Conservation (phyloP, 352 stramenopile species). For the Phytophthora cajani region DNA sequence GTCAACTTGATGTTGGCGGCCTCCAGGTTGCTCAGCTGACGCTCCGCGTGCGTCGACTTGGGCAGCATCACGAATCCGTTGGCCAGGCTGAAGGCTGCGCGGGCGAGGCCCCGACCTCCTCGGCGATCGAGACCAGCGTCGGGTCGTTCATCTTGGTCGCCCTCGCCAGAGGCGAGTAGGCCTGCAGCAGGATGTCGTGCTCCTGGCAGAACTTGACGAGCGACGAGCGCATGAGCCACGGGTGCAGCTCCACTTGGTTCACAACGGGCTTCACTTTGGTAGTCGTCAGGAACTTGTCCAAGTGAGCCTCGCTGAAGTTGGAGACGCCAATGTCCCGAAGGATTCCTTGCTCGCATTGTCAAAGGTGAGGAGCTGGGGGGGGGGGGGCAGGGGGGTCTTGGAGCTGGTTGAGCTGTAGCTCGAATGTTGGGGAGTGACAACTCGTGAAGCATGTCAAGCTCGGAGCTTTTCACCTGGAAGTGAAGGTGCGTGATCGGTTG, state of each 20-base stretch:
- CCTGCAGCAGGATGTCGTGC: conserved; percentile 53
- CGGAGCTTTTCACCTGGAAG: background rate
- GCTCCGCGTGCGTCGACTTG: conserved; percentile 53
- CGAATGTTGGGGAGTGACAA: conserved; percentile 20
- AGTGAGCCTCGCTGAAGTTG: conserved; percentile 63
- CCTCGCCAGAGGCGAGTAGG: conserved; percentile 61
- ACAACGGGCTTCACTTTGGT: conserved; percentile 52
- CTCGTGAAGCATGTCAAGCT: background rate
- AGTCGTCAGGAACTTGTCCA: conserved; percentile 61
- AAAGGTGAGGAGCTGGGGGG: no score
- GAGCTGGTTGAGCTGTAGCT: conserved; percentile 5
- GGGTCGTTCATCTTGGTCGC: conserved; percentile 44
- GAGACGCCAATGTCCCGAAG: conserved; percentile 88
- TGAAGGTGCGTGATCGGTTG: conserved; percentile 15
- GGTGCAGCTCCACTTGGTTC: conserved; percentile 67
- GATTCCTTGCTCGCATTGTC: conserved; percentile 44
- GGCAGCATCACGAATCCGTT: conserved; percentile 67
- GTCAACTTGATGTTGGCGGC: conserved; percentile 41
- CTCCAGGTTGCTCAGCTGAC: conserved; percentile 57
- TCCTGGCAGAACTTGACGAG: conserved; percentile 66
- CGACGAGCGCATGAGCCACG: conserved; percentile 67
- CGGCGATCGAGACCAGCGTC: conserved; percentile 42
- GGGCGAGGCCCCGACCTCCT: conserved; percentile 31
- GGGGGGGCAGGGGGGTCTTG: no score
- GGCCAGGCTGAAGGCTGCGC: conserved; percentile 61